A percentile compares a stretch with the other conserved stretches of the same genome.
phyloP scores from a whole-genome alignment of 1,284 basidiomycete species.

The Ganoderma lucidum region DNA sequence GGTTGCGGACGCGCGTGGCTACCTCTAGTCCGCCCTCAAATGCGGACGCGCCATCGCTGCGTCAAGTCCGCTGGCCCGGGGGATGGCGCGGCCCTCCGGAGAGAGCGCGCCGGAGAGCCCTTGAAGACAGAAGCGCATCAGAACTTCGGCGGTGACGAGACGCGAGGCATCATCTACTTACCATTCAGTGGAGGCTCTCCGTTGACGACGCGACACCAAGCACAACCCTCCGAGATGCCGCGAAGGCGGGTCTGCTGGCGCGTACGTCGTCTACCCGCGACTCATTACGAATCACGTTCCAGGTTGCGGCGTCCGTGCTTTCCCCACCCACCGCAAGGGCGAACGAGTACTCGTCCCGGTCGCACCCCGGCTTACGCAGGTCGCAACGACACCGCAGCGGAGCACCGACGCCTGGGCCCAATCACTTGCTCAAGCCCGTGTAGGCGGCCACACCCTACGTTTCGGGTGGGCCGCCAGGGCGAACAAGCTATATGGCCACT shows the following conservation, averaged over 20 bases:
- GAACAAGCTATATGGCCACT: background rate
- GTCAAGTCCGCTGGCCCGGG: background rate
- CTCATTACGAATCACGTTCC: background rate
- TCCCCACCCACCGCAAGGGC: background rate
- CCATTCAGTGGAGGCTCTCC: background rate
- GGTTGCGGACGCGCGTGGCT: background rate
- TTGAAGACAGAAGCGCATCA: background rate
- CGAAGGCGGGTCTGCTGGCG: background rate
- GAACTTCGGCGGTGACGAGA: too few species aligned
- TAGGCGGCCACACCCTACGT: background rate
- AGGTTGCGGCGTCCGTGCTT: slow-evolving; percentile 7
- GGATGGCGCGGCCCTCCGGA: background rate
- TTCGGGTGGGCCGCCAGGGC: background rate
- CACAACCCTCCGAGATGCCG: background rate
- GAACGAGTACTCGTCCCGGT: slow-evolving; percentile 6
- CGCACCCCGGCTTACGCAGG: background rate
- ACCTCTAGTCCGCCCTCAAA: background rate
- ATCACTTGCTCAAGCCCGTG: slow-evolving; percentile 4
- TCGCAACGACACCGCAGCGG: background rate
- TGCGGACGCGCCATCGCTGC: background rate
- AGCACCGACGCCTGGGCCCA: slow-evolving; percentile 7
- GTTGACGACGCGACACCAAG: background rate
- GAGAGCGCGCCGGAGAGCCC: background rate
- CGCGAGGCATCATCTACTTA: background rate
- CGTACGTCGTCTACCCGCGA: slow-evolving; percentile 5